Conservation (phyloP, 2,329 filamentous ascomycete genomes). For the Sclerotinia borealis region DNA sequence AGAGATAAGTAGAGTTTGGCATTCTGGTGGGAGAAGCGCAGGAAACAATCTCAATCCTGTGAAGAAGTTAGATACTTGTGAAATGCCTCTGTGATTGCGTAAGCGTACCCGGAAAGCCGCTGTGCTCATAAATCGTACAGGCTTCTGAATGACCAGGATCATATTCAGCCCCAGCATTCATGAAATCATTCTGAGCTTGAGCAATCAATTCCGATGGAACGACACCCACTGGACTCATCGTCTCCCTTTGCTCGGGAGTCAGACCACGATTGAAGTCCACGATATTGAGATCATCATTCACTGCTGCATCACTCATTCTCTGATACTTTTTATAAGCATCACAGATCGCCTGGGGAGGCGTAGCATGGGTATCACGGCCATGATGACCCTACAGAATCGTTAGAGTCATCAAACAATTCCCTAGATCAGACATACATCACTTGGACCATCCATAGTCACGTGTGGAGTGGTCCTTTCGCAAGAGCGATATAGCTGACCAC, state of each 20-base stretch:
- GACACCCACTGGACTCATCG: slow-evolving; percentile 20
- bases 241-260: slow-evolving; percentile 25
- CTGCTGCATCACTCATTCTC: slow-evolving; percentile 24
- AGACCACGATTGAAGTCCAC: slow-evolving; percentile 30
- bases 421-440: not conserved
- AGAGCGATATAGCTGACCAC: slow-evolving; percentile 2
- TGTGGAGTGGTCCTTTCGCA: not conserved
- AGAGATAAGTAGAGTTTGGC: slow-evolving; percentile 67
- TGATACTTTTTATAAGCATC: slow-evolving; percentile 32
- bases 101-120: slow-evolving; percentile 27
- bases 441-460: slow-evolving; percentile 13
- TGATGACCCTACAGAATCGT: slow-evolving; percentile 15
- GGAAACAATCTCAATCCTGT: slow-evolving; percentile 62
- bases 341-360: slow-evolving; percentile 31
- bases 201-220: slow-evolving; percentile 24
- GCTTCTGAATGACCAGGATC: slow-evolving; percentile 12
- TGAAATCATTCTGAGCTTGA: slow-evolving; percentile 21
- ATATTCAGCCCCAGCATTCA: not conserved
- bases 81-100: not conserved
- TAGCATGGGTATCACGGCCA: slow-evolving; percentile 31
- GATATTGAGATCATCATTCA: slow-evolving; percentile 27
- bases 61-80: not conserved
- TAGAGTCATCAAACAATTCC: not conserved
- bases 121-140: slow-evolving; percentile 30
- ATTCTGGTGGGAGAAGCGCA: slow-evolving; percentile 59